Conservation (phyloP, 2,329 filamentous ascomycete genomes). For the Colletotrichum lini region DNA sequence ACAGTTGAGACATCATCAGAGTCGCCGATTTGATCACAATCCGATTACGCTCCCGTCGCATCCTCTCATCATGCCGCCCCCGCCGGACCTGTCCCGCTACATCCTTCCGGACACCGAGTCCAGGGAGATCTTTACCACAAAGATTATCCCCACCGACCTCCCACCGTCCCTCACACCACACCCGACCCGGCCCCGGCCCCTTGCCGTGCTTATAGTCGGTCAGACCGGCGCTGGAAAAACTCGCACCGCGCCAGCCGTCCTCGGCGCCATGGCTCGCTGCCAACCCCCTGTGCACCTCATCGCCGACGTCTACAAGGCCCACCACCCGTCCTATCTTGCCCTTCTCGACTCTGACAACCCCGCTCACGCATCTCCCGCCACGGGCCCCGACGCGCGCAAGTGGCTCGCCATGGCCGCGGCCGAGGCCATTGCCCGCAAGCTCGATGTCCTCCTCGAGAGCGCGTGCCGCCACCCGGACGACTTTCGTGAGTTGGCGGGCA, state of each 20-base stretch:
- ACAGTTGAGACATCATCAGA: not conserved
- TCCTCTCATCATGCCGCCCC: constrained; percentile 41
- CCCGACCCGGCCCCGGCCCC: constrained; percentile 45
- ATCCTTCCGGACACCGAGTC: constrained; percentile 50
- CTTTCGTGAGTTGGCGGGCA: constrained; percentile 53
- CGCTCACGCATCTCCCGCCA: constrained; percentile 55
- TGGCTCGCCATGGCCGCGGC: constrained; percentile 60
- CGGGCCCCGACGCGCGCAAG: constrained; percentile 57
- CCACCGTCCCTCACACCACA: constrained; percentile 37
- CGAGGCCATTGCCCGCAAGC: constrained; percentile 49
- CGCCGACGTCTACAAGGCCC: constrained; percentile 64
- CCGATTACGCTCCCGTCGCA: not conserved
- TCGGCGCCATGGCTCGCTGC: constrained; percentile 48
- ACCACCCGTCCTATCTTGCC: constrained; percentile 59
- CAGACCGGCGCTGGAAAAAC: constrained; percentile 67
- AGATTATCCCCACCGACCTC: constrained; percentile 55
- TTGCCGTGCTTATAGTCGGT: constrained; percentile 61
- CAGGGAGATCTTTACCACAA: constrained; percentile 49
- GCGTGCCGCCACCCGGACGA: constrained; percentile 61
- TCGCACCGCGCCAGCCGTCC: constrained; percentile 57
- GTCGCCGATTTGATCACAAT: not conserved
- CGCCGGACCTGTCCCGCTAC: constrained; percentile 50
- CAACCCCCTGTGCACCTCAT: constrained; percentile 57
- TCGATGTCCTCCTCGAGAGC: constrained; percentile 60
- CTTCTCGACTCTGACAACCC: constrained; percentile 50